Percentiles rank a stretch among this genome's conserved stretches.
Evolutionary conservation across 305 asterid species (phyloP).

Genomic region (Plantago coronopus): DNA sequence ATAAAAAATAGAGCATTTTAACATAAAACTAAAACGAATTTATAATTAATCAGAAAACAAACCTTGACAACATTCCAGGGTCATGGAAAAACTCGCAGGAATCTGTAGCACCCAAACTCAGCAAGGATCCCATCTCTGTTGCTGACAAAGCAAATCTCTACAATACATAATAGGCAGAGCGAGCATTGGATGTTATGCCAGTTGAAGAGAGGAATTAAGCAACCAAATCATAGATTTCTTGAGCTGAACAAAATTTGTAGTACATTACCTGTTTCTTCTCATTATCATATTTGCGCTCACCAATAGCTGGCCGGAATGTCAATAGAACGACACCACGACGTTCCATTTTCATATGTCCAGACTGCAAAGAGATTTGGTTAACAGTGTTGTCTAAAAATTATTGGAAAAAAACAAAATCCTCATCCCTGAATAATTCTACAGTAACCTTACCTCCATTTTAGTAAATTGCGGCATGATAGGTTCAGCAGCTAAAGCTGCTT

Average conservation of each 20-base stretch:
- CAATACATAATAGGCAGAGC: conserved; percentile 23
- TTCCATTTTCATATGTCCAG: conserved; percentile 62
- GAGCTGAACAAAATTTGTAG: neutral
- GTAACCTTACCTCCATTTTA: conserved; percentile 52
- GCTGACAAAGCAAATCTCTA: conserved; percentile 82
- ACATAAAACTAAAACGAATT: conserved; percentile 10
- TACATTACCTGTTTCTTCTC: conserved; percentile 71
- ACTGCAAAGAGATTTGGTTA: conserved; percentile 31
- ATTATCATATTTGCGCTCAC: conserved; percentile 86
- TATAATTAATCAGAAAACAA: conserved; percentile 21
- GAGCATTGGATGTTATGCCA: conserved; percentile 5
- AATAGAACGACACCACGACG: conserved; percentile 70
- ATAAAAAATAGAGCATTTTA: conserved; percentile 7
- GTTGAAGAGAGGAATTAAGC: conserved; percentile 5
- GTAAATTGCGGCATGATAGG: conserved; percentile 61
- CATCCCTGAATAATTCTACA: conserved; percentile 12
- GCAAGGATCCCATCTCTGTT: conserved; percentile 77
- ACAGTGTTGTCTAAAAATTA: neutral
- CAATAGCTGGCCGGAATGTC: conserved; percentile 76
- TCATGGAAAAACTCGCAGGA: conserved; percentile 90
- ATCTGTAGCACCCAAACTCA: conserved; percentile 63
- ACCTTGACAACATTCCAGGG: conserved; percentile 84
- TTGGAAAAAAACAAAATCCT: neutral
- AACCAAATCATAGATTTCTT: neutral
- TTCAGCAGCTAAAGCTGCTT: conserved; percentile 75